Conservation (phyloP, 2,329 filamentous ascomycete species). For the Pseudogymnoascus verrucosus region DNA sequence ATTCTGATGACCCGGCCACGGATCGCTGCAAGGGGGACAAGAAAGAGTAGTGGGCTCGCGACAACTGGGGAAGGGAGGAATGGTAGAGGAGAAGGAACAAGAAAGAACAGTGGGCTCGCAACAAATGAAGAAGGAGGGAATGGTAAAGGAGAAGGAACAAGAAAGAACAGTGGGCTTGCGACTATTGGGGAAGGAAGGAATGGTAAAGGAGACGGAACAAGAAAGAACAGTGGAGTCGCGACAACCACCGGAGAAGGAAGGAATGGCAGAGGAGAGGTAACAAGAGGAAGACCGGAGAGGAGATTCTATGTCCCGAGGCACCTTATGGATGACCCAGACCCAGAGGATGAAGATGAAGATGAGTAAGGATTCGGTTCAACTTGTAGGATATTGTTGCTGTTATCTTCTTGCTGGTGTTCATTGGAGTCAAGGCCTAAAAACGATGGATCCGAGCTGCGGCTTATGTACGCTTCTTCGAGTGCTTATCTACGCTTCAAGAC, state of each 20-base stretch:
- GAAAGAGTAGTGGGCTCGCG: not conserved
- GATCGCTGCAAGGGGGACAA: not conserved
- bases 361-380: not conserved
- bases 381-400: not conserved
- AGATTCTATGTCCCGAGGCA: not conserved
- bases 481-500: not conserved
- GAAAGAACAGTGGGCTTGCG: too few species aligned
- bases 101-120: not conserved
- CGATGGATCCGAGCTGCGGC: not conserved
- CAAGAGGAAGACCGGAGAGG: not conserved
- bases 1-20: not conserved
- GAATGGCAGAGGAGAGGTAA: not conserved
- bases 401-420: not conserved
- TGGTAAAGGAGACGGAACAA: not conserved
- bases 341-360: not conserved
- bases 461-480: not conserved
- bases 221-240: not conserved
- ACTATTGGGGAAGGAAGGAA: not conserved
- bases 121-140: not conserved
- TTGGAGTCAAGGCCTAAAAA: not conserved
- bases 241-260: not conserved
- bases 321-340: not conserved
- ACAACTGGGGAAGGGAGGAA: not conserved
- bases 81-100: not conserved
- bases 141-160: not conserved